Conservation (phyloP, 768 basidiomycete species). For the Panaeolus papilionaceus region DNA sequence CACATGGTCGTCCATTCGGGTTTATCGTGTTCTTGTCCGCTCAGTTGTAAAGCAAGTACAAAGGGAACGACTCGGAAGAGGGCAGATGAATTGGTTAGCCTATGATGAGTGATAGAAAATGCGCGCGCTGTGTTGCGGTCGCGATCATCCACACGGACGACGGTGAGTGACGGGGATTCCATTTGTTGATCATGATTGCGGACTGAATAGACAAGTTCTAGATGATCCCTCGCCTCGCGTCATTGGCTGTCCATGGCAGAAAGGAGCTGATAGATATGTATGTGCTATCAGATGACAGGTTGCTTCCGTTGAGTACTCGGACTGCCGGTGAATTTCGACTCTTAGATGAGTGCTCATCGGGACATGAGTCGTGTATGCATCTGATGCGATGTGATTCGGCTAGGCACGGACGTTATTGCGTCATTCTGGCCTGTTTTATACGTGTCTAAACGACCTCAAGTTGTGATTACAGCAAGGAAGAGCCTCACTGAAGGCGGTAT, state of each 20-base stretch:
- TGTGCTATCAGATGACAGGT: not conserved
- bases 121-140: not conserved
- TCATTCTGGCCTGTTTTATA: not conserved
- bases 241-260: not conserved
- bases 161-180: slow-evolving; percentile 3
- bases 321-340: too few relatives aligned
- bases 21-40: not conserved
- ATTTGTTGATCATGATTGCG: not conserved
- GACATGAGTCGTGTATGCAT: too few relatives aligned
- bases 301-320: too few relatives aligned
- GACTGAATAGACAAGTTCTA: not conserved
- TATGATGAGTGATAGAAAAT: too few relatives aligned
- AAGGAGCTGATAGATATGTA: not conserved
- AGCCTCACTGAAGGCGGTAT: too few relatives aligned
- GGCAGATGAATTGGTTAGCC: too few relatives aligned
- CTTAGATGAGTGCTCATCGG: too few relatives aligned
- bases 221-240: not conserved
- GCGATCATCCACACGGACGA: not conserved
- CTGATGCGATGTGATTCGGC: too few relatives aligned
- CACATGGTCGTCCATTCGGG: too few relatives aligned
- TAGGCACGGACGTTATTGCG: not conserved
- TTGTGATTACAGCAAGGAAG: too few relatives aligned
- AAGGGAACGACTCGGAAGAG: too few relatives aligned
- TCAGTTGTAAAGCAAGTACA: not conserved
- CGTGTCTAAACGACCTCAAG: not conserved